phyloP scores from a whole-genome alignment of 2,329 filamentous ascomycete genomes.

The Calonectria crousiana region DNA sequence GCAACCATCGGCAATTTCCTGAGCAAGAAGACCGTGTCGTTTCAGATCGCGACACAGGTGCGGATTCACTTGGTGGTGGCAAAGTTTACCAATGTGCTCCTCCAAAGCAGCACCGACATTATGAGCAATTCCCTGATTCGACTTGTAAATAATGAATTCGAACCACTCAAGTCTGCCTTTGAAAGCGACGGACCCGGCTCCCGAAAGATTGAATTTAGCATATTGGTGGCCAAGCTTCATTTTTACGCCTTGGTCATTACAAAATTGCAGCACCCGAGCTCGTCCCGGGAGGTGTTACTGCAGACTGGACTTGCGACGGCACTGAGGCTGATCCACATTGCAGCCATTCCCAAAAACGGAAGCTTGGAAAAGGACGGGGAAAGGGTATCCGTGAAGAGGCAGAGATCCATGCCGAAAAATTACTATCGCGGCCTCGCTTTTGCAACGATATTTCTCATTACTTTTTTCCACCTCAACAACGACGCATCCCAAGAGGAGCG shows the following conservation, averaged over 20 bases:
- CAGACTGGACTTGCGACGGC: slow-evolving; percentile 24
- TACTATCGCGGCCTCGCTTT: slow-evolving; percentile 32
- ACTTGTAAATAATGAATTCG: slow-evolving; percentile 30
- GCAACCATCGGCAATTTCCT: slow-evolving; percentile 26
- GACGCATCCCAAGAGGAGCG: slow-evolving; percentile 16
- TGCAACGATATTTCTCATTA: slow-evolving; percentile 34
- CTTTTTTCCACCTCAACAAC: slow-evolving; percentile 27
- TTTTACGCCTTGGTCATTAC: slow-evolving; percentile 32
- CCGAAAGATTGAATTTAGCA: slow-evolving; percentile 23
- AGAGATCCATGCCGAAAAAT: slow-evolving; percentile 30
- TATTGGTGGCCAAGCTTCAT: slow-evolving; percentile 30
- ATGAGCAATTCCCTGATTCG: slow-evolving; percentile 29
- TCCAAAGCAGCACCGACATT: slow-evolving; percentile 24
- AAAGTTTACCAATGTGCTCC: slow-evolving; percentile 30
- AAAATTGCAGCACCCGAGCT: slow-evolving; percentile 2
- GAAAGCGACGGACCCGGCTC: background rate
- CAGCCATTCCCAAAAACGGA: slow-evolving; percentile 1
- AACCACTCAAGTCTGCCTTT: slow-evolving; percentile 21
- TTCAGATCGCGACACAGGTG: slow-evolving; percentile 21
- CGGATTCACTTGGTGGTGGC: slow-evolving; percentile 29
- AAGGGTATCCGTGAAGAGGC: background rate
- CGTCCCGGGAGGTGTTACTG: slow-evolving; percentile 28
- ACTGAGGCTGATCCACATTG: slow-evolving; percentile 27
- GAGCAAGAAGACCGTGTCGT: slow-evolving; percentile 17
- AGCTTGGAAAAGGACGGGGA: background rate